A percentile compares a stretch with the other conserved stretches of the same genome.
Conservation (phyloP, 2,329 filamentous ascomycete species). For the Ustilaginoidea virens region DNA sequence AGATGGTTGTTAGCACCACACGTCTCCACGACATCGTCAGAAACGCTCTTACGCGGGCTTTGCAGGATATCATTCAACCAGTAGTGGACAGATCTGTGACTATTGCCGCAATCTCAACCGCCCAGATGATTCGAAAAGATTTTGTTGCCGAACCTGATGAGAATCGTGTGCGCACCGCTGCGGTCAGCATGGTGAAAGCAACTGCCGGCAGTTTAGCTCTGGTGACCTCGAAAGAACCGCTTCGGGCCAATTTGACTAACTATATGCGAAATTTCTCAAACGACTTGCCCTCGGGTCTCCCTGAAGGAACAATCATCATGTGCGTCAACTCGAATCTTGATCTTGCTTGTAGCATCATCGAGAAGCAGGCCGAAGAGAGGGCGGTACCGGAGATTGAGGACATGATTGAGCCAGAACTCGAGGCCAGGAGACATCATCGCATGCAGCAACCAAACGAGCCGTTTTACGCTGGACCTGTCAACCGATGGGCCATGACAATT, state of each 20-base stretch:
- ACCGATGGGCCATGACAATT: slow-evolving; percentile 84
- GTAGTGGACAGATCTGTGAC: slow-evolving; percentile 96
- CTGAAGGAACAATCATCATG: slow-evolving; percentile 93
- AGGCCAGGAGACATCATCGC: slow-evolving; percentile 62
- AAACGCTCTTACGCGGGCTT: slow-evolving; percentile 72
- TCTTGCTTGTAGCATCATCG: slow-evolving; percentile 80
- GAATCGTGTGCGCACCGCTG: slow-evolving; percentile 69
- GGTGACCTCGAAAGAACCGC: slow-evolving; percentile 95
- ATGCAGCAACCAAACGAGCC: slow-evolving; percentile 64
- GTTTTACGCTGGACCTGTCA: slow-evolving; percentile 69
- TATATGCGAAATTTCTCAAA: slow-evolving; percentile 64
- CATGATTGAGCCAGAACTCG: slow-evolving; percentile 69
- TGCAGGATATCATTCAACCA: slow-evolving; percentile 92
- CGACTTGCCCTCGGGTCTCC: slow-evolving; percentile 64
- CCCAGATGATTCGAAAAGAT: slow-evolving; percentile 90
- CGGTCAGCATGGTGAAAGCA: slow-evolving; percentile 87
- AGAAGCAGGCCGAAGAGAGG: slow-evolving; percentile 87
- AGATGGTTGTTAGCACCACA: slow-evolving; percentile 57
- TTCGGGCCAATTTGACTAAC: slow-evolving; percentile 93
- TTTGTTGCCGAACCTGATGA: slow-evolving; percentile 89
- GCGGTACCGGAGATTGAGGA: slow-evolving; percentile 91
- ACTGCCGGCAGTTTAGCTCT: slow-evolving; percentile 86
- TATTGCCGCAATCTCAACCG: slow-evolving; percentile 91
- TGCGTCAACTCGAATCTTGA: slow-evolving; percentile 98
- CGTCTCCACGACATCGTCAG: slow-evolving; percentile 65